Evolutionary conservation across 345 rosid species (phyloP).

Genomic region (Camelina neglecta): DNA sequence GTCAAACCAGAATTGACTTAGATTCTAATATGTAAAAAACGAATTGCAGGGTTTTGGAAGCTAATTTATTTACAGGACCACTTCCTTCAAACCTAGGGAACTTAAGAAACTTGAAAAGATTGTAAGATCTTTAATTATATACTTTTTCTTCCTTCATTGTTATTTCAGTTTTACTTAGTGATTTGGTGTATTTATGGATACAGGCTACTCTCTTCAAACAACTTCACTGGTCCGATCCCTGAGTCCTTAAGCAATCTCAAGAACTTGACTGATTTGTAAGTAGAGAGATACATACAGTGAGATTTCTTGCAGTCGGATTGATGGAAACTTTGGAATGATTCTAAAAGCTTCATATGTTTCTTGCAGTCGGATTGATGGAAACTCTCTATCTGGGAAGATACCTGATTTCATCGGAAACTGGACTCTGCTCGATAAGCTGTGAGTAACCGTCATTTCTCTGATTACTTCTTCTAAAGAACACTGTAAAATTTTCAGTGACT

Average conservation of each 20-base stretch:
- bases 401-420: slow-evolving; percentile 85
- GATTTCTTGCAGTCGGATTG: neutral
- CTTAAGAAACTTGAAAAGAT: slow-evolving; percentile 50
- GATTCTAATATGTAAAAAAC: neutral
- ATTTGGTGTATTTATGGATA: slow-evolving; percentile 28
- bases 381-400: slow-evolving; percentile 66
- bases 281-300: neutral
- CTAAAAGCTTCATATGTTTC: neutral
- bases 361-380: slow-evolving; percentile 86
- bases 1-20: neutral
- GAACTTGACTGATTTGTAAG: slow-evolving; percentile 83
- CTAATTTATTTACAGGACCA: slow-evolving; percentile 64
- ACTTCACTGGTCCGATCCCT: slow-evolving; percentile 74
- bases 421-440: slow-evolving; percentile 67
- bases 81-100: slow-evolving; percentile 72
- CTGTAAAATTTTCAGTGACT: neutral
- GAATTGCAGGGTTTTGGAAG: slow-evolving; percentile 62
- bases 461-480: neutral
- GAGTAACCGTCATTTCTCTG: slow-evolving; percentile 39
- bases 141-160: neutral
- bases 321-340: neutral
- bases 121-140: slow-evolving; percentile 49
- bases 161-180: neutral
- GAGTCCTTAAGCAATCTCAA: slow-evolving; percentile 63
- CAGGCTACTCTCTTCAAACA: slow-evolving; percentile 80